A percentile compares a stretch with the other conserved stretches of the same genome.
Conservation (phyloP, 1,139 yeast genomes). For the Nadsonia starkeyi-henricii region DNA sequence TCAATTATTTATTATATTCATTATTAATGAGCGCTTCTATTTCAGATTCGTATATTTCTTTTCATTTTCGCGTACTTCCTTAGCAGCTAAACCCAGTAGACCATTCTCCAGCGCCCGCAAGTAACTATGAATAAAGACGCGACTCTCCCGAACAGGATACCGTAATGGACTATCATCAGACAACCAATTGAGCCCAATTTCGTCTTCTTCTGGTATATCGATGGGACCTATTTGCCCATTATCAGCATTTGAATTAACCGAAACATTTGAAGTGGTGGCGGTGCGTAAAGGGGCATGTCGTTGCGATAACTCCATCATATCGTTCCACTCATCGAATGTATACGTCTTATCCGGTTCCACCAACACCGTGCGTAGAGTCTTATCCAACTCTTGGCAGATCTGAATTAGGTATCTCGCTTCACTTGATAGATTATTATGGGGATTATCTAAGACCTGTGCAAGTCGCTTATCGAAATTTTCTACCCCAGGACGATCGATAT, state of each 20-base stretch:
- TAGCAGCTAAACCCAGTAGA: not conserved
- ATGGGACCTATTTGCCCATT: slow-evolving; percentile 13
- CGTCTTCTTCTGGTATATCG: not conserved
- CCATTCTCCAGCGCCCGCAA: slow-evolving; percentile 24
- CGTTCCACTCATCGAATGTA: slow-evolving; percentile 34
- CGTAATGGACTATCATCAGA: slow-evolving; percentile 51
- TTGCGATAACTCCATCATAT: slow-evolving; percentile 21
- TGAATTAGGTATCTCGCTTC: slow-evolving; percentile 2
- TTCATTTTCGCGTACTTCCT: not conserved
- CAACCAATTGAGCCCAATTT: slow-evolving; percentile 31
- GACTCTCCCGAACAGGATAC: slow-evolving; percentile 53
- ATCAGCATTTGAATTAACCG: slow-evolving; percentile 15
- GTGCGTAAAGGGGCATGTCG: not conserved
- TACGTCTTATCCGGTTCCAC: slow-evolving; percentile 26
- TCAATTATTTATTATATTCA: not conserved
- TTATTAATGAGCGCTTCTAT: too few relatives aligned
- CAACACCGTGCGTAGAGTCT: slow-evolving; percentile 16
- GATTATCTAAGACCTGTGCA: not conserved
- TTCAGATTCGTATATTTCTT: not conserved
- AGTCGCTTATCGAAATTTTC: too few relatives aligned
- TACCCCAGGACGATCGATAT: too few relatives aligned
- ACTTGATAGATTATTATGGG: slow-evolving; percentile 3
- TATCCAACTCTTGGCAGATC: slow-evolving; percentile 11
- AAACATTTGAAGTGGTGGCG: too few relatives aligned
- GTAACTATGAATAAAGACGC: slow-evolving; percentile 39